Conservation (phyloP, 495 filamentous ascomycete species). For the Physcia stellaris region DNA sequence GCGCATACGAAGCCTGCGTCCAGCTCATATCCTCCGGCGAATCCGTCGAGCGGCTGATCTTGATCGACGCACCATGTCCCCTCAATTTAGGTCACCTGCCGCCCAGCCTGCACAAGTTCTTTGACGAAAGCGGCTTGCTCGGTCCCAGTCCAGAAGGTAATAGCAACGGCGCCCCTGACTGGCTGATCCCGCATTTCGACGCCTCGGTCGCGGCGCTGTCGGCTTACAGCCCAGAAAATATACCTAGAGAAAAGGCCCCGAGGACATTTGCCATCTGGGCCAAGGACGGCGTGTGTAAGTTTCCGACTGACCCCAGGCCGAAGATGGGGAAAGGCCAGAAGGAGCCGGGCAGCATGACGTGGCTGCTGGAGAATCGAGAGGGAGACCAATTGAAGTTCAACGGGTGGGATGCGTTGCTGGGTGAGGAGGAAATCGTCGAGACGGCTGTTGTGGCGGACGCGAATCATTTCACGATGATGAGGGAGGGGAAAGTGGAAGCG, state of each 20-base stretch:
- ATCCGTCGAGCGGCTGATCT: conserved; percentile 32
- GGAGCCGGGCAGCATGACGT: conserved; percentile 13
- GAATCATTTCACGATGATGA: conserved; percentile 12
- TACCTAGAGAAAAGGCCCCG: neutral
- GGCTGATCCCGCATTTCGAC: conserved; percentile 23
- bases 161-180: conserved; percentile 16
- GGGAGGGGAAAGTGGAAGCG: neutral
- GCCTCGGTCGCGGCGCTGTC: conserved; percentile 22
- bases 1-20: conserved; percentile 69
- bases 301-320: conserved; percentile 2
- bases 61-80: conserved; percentile 25
- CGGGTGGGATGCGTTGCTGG: conserved; percentile 8
- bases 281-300: conserved; percentile 7
- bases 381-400: conserved; percentile 12
- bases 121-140: neutral
- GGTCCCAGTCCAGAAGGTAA: neutral
- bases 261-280: conserved; percentile 10
- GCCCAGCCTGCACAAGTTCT: neutral
- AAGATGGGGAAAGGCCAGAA: neutral
- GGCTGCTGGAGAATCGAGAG: conserved; percentile 12
- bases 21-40: conserved; percentile 53
- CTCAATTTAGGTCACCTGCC: conserved; percentile 23
- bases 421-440: conserved; percentile 1
- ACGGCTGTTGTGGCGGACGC: conserved; percentile 4
- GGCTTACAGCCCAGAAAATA: conserved; percentile 11